A percentile compares a stretch with the other conserved stretches of the same genome.
These are phyloP conservation scores for Nyssa sinensis DNA, from an alignment of 148 eudicot genomes.

Conservation along the genomic window DNA sequence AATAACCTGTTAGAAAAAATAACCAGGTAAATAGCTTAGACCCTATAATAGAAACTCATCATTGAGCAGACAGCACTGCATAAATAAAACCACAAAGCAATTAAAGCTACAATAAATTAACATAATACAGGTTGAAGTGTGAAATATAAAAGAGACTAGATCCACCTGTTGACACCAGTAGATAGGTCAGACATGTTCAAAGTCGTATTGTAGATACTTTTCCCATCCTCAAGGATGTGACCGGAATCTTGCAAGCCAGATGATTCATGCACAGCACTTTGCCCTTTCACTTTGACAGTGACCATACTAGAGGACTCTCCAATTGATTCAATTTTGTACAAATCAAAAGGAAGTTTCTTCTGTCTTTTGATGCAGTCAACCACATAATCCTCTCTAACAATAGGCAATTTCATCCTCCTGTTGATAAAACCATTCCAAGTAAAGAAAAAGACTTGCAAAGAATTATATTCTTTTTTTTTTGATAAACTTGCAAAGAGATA, in stretches of 20 bases:
- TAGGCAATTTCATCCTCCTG: conserved; percentile 93
- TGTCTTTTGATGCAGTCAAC: conserved; percentile 63
- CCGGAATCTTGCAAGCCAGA: conserved; percentile 84
- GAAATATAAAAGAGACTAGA: not conserved
- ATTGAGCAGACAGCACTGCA: too few species aligned
- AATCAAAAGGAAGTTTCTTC: conserved; percentile 80
- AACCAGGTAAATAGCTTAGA: not conserved
- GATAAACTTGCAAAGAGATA: too few species aligned
- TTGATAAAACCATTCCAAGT: conserved; percentile 12
- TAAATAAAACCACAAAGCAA: not conserved
- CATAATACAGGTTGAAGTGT: not conserved
- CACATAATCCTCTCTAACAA: conserved; percentile 86
- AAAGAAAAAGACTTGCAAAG: conserved; percentile 10
- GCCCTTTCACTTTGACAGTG: conserved; percentile 95
- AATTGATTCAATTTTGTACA: conserved; percentile 74
- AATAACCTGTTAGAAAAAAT: not conserved
- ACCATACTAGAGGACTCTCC: conserved; percentile 43
- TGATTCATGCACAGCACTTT: conserved; percentile 81
- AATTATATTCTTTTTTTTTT: too few species aligned
- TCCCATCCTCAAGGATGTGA: conserved; percentile 93
- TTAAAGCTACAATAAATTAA: not conserved
- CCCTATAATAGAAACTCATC: not conserved
- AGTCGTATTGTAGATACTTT: conserved; percentile 89
- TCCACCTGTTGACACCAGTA: conserved; percentile 86
- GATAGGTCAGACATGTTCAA: conserved; percentile 88